Evolutionary conservation across 768 basidiomycete species (phyloP).

Genomic region (Rhizopogon rudus): DNA sequence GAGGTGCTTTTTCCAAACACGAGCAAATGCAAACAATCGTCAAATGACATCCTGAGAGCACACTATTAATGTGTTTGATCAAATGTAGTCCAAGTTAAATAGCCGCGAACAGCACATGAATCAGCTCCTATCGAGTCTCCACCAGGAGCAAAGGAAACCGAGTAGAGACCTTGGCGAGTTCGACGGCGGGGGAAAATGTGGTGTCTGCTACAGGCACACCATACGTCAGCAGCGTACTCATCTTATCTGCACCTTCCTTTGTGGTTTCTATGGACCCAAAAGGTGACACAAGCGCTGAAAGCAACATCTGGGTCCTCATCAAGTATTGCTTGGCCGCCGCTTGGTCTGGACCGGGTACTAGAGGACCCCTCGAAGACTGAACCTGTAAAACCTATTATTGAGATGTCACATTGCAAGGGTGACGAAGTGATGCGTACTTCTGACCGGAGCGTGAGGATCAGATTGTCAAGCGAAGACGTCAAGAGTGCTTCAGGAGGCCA

Average conservation of each 20-base stretch:
- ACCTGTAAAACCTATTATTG: slow-evolving; percentile 10
- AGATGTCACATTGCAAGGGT: neutral
- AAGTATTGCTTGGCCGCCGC: slow-evolving; percentile 40
- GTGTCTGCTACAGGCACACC: slow-evolving; percentile 50
- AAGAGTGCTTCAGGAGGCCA: slow-evolving; percentile 16
- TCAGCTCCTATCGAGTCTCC: slow-evolving; percentile 28
- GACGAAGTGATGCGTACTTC: slow-evolving; percentile 18
- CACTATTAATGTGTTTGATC: neutral
- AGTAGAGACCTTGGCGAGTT: slow-evolving; percentile 65
- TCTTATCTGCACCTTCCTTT: slow-evolving; percentile 31
- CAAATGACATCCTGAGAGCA: slow-evolving; percentile 1
- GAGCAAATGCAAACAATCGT: neutral
- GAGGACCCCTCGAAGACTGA: neutral
- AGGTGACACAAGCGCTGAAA: slow-evolving; percentile 52
- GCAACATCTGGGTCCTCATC: slow-evolving; percentile 53
- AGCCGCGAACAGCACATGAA: slow-evolving; percentile 4
- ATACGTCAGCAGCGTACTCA: slow-evolving; percentile 42
- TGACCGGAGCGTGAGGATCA: slow-evolving; percentile 19
- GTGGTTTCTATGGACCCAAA: slow-evolving; percentile 12
- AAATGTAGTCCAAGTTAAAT: neutral
- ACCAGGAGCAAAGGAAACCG: slow-evolving; percentile 74
- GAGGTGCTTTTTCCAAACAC: neutral
- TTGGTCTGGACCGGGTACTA: slow-evolving; percentile 19
- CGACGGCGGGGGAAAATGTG: slow-evolving; percentile 53
- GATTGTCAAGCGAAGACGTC: slow-evolving; percentile 19